Evolutionary conservation across 148 eudicot genomes (phyloP), one percentile per base, ranked within the genome.

Genomic region (Rhododendron kiyosumense): DNA sequence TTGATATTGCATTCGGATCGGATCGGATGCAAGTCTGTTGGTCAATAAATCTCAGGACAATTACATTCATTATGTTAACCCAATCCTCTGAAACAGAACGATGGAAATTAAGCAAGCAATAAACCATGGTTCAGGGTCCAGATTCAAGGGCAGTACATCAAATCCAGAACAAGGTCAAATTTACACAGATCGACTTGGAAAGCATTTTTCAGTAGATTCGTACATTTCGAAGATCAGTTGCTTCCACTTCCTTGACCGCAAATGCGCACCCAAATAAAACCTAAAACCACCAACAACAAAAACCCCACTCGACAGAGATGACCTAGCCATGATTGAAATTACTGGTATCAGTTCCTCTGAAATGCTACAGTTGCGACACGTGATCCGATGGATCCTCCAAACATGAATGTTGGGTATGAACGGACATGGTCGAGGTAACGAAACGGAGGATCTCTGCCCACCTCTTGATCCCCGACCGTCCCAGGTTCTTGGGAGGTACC

Each of bases 341-440:
- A 26, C 81, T 32, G 75, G 26, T 24, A 78, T 93, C 87, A 94
- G 88, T 85, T 94, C 80, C 98, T 92, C 22, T 91, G 88, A 89
- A 97, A 97, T 61, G 99, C 99, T 81, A 95, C 98, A 1, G 99
- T 95, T 52, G 97, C 93, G 78, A 97, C 98, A 65, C 98, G 98
- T 0, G 99, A 92, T 51, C 99, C 99, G 34, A 89, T 95, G 12
- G 98, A 93, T 82, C 99, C 99, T 86, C 99, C 99, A 88, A 94
- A 97, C 96, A 91, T 92, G 86, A 97, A 97, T 24, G 99, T 94
- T 30, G 98, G 99, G 82, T 95, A 97, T 24, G 98, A 85, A 76
- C 96, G 94, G 57, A 97, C 88, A 84, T 97, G 98, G 85, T 97
- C 98, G 49, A 97, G 84, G 86, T 94, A 94, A 46, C 91, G 92